Conservation (phyloP, 169 alveolate genomes). For the Miamiensis avidus region DNA sequence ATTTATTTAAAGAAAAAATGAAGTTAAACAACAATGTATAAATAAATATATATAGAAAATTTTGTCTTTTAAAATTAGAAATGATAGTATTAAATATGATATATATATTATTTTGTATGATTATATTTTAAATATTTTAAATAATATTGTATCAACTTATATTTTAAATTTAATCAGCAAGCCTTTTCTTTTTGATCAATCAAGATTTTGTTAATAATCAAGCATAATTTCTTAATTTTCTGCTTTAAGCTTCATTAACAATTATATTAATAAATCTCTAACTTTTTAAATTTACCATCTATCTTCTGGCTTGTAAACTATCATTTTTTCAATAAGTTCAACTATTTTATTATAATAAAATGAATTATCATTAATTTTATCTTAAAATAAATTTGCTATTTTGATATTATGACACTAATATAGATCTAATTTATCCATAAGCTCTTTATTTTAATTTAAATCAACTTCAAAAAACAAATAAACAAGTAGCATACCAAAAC, state of each 20-base stretch:
- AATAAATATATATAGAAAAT: background rate
- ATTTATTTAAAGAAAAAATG: background rate
- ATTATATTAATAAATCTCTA: background rate
- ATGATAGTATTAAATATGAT: background rate
- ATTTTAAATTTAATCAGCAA: too few species aligned
- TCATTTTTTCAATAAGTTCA: background rate
- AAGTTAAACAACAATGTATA: background rate
- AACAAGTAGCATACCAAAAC: background rate
- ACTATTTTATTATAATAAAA: too few species aligned
- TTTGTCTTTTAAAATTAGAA: too few species aligned
- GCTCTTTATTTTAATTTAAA: too few species aligned
- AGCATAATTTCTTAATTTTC: background rate
- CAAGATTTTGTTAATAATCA: background rate
- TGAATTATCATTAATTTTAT: background rate
- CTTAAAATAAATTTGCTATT: too few species aligned
- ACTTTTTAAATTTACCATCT: background rate
- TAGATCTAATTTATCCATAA: too few species aligned
- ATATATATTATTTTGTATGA: too few species aligned
- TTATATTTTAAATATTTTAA: too few species aligned
- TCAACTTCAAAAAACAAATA: background rate
- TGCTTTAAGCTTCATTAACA: background rate
- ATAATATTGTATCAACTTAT: too few species aligned
- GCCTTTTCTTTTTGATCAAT: background rate
- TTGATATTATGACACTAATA: too few species aligned
- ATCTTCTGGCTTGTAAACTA: background rate